Percentiles rank a stretch among this genome's conserved stretches.
Conservation (phyloP, 495 filamentous ascomycete genomes). For the Lophiostoma macrostomum region DNA sequence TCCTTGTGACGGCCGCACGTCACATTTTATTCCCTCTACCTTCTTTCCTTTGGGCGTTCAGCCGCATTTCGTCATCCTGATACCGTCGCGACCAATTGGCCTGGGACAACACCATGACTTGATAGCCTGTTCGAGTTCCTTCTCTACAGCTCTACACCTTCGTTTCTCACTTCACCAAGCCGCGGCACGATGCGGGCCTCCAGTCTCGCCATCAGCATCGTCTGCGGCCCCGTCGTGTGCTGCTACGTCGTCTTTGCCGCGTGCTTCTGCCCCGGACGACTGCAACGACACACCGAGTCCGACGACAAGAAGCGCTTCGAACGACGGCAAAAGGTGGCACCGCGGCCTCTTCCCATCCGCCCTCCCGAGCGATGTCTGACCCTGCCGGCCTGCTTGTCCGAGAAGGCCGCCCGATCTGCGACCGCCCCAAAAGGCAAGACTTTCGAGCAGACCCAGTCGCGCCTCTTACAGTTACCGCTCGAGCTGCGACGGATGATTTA, state of each 20-base stretch:
- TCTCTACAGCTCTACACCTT: neutral
- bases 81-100: too few relatives aligned
- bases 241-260: constrained; percentile 11
- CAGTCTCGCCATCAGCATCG: constrained; percentile 12
- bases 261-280: constrained; percentile 21
- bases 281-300: constrained; percentile 10
- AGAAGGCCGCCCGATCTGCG: neutral
- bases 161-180: neutral
- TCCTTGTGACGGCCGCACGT: too few relatives aligned
- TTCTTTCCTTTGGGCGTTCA: too few relatives aligned
- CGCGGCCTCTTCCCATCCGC: constrained; percentile 13
- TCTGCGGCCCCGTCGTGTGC: constrained; percentile 22
- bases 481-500: constrained; percentile 26
- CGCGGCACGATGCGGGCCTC: constrained; percentile 1
- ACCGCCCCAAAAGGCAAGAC: constrained; percentile 1
- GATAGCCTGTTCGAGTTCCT: neutral
- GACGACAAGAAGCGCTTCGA: constrained; percentile 29
- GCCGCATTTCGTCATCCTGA: too few relatives aligned
- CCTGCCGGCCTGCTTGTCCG: neutral
- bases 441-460: constrained; percentile 16
- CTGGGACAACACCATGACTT: constrained; percentile 6
- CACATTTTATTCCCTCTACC: too few relatives aligned
- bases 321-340: constrained; percentile 21
- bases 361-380: constrained; percentile 13
- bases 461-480: constrained; percentile 17